A percentile compares a stretch with the other conserved stretches of the same genome.
Conservation (phyloP, 2,329 filamentous ascomycete genomes). For the Pseudogymnoascus sp. region DNA sequence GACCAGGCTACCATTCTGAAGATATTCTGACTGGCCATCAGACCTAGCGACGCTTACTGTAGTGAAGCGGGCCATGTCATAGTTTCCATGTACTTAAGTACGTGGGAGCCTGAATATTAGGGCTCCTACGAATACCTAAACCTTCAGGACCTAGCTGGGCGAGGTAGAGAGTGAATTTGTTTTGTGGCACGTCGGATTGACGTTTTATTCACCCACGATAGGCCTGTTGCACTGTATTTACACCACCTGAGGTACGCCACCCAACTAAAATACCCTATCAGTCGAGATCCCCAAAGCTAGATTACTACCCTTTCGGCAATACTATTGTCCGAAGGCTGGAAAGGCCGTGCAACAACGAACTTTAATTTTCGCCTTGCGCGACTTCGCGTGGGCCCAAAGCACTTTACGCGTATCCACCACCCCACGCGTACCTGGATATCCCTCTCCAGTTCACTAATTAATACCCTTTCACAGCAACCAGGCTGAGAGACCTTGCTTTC, state of each 20-base stretch:
- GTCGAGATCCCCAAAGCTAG: not conserved
- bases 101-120: not conserved
- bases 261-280: not conserved
- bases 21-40: constrained; percentile 23
- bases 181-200: not conserved
- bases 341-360: not conserved
- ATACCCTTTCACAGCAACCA: not conserved
- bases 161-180: not conserved
- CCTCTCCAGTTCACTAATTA: constrained; percentile 4
- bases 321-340: not conserved
- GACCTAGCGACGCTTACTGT: constrained; percentile 15
- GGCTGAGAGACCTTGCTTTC: constrained; percentile 4
- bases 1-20: constrained; percentile 14
- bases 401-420: constrained; percentile 2
- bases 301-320: not conserved
- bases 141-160: not conserved
- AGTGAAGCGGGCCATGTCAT: constrained; percentile 5
- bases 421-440: not conserved
- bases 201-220: not conserved
- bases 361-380: not conserved
- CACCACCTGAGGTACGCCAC: not conserved
- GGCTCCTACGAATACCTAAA: not conserved
- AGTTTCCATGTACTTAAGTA: not conserved
- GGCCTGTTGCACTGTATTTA: not conserved
- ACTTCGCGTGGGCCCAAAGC: not conserved